These are phyloP conservation scores for Hymenoscyphus fructigenus DNA, from an alignment of 2,329 filamentous ascomycete genomes.

Conservation along the genomic window DNA sequence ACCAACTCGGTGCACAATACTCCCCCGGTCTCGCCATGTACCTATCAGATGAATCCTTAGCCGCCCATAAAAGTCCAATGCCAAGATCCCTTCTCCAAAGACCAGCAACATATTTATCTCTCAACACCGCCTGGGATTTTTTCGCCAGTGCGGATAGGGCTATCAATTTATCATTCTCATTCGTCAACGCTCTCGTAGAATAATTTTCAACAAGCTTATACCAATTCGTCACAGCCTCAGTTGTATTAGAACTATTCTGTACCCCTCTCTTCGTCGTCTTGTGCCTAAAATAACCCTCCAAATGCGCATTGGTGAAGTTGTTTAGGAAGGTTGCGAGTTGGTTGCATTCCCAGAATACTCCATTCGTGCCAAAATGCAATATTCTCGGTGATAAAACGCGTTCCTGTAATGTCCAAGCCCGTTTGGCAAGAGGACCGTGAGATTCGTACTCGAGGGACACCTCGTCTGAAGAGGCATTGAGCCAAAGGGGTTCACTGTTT, in stretches of 20 bases:
- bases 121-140: neutral
- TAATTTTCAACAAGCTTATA: neutral
- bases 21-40: neutral
- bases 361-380: conserved; percentile 7
- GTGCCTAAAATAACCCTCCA: neutral
- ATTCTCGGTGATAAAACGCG: conserved; percentile 5
- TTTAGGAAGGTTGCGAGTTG: neutral
- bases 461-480: neutral
- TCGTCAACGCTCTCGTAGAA: neutral
- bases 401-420: conserved; percentile 15
- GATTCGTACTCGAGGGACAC: neutral
- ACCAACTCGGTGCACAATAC: conserved; percentile 5
- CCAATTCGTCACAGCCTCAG: neutral
- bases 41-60: neutral
- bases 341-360: conserved; percentile 15
- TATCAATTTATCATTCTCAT: neutral
- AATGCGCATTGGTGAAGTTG: neutral
- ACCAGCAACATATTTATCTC: neutral
- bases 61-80: neutral
- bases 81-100: neutral
- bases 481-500: neutral
- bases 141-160: conserved; percentile 1
- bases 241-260: neutral
- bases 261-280: neutral
- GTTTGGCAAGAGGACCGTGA: conserved; percentile 1